Conservation (phyloP, 2,329 filamentous ascomycete genomes). For the Stagonosporopsis vannaccii region DNA sequence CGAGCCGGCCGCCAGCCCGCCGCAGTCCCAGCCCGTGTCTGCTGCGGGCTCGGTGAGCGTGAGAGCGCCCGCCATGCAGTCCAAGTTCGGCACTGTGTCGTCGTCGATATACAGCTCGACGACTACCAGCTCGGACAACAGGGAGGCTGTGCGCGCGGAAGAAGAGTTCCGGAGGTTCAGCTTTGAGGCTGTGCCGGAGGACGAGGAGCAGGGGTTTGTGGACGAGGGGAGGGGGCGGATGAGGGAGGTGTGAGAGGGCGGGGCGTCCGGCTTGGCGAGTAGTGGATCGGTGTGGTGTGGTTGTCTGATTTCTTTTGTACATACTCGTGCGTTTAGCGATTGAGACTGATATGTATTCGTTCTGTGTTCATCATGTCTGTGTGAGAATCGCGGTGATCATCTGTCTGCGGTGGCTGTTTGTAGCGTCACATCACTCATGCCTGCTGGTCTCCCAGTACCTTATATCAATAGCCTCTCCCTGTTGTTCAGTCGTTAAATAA, state of each 20-base stretch:
- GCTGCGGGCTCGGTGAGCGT: not conserved
- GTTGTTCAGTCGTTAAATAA: too few species aligned
- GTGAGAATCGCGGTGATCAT: not conserved
- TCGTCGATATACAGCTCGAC: conserved; percentile 14
- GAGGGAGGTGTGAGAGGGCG: not conserved
- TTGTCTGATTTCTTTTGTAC: not conserved
- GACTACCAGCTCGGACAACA: conserved; percentile 22
- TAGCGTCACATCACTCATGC: not conserved
- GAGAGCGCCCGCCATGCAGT: not conserved
- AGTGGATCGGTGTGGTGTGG: not conserved
- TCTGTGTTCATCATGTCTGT: not conserved
- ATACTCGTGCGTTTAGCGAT: conserved; percentile 2
- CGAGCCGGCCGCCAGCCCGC: not conserved
- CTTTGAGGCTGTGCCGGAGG: conserved; percentile 23
- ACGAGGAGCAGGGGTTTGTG: not conserved
- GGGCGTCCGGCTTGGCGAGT: not conserved
- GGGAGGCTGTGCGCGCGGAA: conserved; percentile 21
- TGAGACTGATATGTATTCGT: not conserved
- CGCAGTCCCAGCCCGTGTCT: not conserved
- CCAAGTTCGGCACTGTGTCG: conserved; percentile 9
- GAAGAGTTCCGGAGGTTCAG: conserved; percentile 31
- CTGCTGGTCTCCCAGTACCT: too few species aligned
- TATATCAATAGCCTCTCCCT: too few species aligned
- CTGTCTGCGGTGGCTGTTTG: not conserved
- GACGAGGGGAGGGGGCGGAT: not conserved